phyloP scores from a whole-genome alignment of 768 basidiomycete species.

The Termitomyces sp. region DNA sequence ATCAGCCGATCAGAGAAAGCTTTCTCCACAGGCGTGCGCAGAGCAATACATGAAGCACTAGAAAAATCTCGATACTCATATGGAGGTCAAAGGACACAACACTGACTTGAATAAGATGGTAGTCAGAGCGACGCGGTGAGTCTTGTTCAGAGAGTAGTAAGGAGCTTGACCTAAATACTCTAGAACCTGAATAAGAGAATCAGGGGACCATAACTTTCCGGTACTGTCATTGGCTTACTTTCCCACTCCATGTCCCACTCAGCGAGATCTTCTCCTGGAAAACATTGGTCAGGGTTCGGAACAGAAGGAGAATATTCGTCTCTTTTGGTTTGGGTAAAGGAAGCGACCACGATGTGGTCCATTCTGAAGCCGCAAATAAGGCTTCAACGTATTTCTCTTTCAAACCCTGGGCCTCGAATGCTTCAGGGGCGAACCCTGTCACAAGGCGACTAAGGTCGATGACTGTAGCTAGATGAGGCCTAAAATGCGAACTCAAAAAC shows the following conservation, averaged over 20 bases:
- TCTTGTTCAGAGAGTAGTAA: conserved; percentile 55
- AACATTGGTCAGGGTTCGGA: conserved; percentile 76
- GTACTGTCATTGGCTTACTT: conserved; percentile 31
- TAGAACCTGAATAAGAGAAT: conserved; percentile 43
- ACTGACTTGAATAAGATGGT: conserved; percentile 88
- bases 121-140: conserved; percentile 69
- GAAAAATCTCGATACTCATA: neutral
- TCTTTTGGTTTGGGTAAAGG: conserved; percentile 68
- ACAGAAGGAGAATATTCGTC: conserved; percentile 76
- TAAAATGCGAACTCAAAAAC: neutral
- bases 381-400: conserved; percentile 51
- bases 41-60: conserved; percentile 60
- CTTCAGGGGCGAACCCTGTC: conserved; percentile 53
- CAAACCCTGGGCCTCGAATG: conserved; percentile 36
- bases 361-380: conserved; percentile 65
- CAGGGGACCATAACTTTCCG: neutral
- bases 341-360: conserved; percentile 47
- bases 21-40: conserved; percentile 35
- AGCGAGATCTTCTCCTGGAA: conserved; percentile 51
- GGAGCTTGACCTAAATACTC: conserved; percentile 43
- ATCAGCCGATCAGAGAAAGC: conserved; percentile 37
- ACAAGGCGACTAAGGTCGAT: conserved; percentile 83
- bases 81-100: neutral
- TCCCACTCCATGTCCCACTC: conserved; percentile 44
- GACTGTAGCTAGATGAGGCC: conserved; percentile 36